Percentiles rank a stretch among this genome's conserved stretches.
phyloP scores from a whole-genome alignment of 1,284 basidiomycete species.

The Vanrija pseudolonga region DNA sequence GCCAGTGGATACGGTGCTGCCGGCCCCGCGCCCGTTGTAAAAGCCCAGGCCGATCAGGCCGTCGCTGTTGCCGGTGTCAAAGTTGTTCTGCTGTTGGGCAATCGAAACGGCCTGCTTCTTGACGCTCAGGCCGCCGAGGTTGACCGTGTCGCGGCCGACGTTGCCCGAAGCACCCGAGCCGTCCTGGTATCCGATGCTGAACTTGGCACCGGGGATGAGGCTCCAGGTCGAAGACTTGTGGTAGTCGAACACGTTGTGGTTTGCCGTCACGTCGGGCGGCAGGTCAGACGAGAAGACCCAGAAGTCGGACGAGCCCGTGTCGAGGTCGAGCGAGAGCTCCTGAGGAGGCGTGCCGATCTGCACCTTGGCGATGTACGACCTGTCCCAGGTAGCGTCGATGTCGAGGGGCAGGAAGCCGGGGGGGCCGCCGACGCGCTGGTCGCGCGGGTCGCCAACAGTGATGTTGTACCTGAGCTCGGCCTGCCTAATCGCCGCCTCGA shows the following conservation, averaged over 20 bases:
- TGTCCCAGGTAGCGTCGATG: too few species aligned
- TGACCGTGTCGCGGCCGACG: slow-evolving; percentile 4
- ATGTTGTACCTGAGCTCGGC: too few species aligned
- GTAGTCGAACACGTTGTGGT: slow-evolving; percentile 49
- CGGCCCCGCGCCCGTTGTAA: slow-evolving; percentile 35
- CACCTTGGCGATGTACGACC: background rate
- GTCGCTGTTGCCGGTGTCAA: background rate
- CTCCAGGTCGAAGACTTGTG: slow-evolving; percentile 1
- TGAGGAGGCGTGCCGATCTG: slow-evolving; percentile 1
- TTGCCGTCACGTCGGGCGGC: slow-evolving; percentile 12
- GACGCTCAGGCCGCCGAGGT: slow-evolving; percentile 7
- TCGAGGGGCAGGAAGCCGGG: too few species aligned
- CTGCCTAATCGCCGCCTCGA: too few species aligned
- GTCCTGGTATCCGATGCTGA: slow-evolving; percentile 6
- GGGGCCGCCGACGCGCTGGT: too few species aligned
- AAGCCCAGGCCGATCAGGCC: slow-evolving; percentile 8
- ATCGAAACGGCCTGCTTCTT: slow-evolving; percentile 5
- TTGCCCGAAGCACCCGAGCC: too few species aligned
- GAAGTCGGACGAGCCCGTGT: background rate
- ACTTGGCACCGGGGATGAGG: background rate
- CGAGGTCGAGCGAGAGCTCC: background rate
- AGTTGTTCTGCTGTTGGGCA: background rate
- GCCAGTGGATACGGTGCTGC: slow-evolving; percentile 33
- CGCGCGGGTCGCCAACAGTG: too few species aligned
- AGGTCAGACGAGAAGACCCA: slow-evolving; percentile 27